These are phyloP conservation scores for Chytriomyces sp. DNA, from an alignment of 192 early-diverging fungal genomes.

Conservation along the genomic window DNA sequence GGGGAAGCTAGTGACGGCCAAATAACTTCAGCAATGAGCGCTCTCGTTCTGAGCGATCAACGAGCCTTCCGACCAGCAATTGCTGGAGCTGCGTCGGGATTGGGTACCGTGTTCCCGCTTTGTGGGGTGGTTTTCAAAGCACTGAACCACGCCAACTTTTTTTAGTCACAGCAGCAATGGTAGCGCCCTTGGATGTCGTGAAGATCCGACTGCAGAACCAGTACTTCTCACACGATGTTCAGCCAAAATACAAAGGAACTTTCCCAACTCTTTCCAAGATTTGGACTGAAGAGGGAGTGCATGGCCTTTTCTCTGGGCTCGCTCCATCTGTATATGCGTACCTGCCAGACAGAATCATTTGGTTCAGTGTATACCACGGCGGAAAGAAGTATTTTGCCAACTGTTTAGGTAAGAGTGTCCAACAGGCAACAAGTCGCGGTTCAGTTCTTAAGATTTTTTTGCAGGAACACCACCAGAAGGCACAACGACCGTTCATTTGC, in stretches of 20 bases:
- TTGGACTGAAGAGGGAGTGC: slow-evolving; percentile 79
- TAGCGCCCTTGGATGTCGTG: slow-evolving; percentile 92
- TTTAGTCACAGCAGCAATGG: slow-evolving; percentile 64
- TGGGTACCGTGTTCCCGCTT: slow-evolving; percentile 30
- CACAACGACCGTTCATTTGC: slow-evolving; percentile 26
- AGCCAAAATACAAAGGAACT: slow-evolving; percentile 65
- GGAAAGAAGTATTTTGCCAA: slow-evolving; percentile 60
- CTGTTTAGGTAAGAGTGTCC: slow-evolving; percentile 20
- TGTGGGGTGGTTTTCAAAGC: background rate
- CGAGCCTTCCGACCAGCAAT: slow-evolving; percentile 45
- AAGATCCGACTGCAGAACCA: slow-evolving; percentile 95
- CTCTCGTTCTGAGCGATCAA: background rate
- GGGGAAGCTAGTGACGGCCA: no score
- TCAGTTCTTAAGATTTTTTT: background rate
- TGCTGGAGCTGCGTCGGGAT: slow-evolving; percentile 79
- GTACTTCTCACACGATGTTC: slow-evolving; percentile 35
- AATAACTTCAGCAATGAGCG: no score
- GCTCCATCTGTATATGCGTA: slow-evolving; percentile 87
- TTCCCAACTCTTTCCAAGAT: slow-evolving; percentile 72
- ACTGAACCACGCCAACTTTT: background rate
- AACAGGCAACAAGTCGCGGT: no score
- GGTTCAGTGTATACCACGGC: slow-evolving; percentile 88
- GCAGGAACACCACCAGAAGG: slow-evolving; percentile 8
- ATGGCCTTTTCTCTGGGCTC: slow-evolving; percentile 88
- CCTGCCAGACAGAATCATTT: slow-evolving; percentile 89